Evolutionary conservation across 2,329 filamentous ascomycete species (phyloP).

Genomic region (Alternaria longipes): DNA sequence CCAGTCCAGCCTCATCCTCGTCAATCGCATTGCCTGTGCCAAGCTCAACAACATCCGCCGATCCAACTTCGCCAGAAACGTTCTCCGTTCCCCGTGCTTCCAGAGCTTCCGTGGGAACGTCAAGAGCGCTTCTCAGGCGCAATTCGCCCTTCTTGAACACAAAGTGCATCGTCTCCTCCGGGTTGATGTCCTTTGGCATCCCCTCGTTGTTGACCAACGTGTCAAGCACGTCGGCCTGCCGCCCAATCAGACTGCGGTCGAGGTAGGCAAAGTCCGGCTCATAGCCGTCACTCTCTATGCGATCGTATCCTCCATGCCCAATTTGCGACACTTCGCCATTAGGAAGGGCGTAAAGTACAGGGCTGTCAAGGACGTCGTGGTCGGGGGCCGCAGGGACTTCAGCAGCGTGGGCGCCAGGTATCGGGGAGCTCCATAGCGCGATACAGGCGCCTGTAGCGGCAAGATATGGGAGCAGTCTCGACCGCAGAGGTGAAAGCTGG

Average conservation of each 20-base stretch:
- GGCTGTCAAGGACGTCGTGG: conserved; percentile 22
- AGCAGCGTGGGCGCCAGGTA: conserved; percentile 66
- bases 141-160: conserved; percentile 68
- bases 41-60: not conserved
- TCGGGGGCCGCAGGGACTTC: conserved; percentile 55
- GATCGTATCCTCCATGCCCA: conserved; percentile 42
- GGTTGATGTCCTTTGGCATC: conserved; percentile 65
- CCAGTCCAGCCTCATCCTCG: conserved; percentile 11
- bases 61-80: conserved; percentile 5
- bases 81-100: conserved; percentile 28
- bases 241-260: conserved; percentile 70
- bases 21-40: not conserved
- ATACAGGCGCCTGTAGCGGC: conserved; percentile 68
- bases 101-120: conserved; percentile 38
- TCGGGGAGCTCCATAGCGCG: conserved; percentile 67
- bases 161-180: conserved; percentile 71
- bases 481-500: conserved; percentile 73
- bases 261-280: conserved; percentile 69
- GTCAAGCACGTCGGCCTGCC: conserved; percentile 61
- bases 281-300: conserved; percentile 56
- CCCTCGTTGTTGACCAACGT: conserved; percentile 72
- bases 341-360: conserved; percentile 23
- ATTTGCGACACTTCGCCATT: conserved; percentile 56
- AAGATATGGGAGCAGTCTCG: conserved; percentile 74
- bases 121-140: conserved; percentile 53